Evolutionary conservation across 2,329 filamentous ascomycete genomes (phyloP).

Genomic region (Colletotrichum sp.): DNA sequence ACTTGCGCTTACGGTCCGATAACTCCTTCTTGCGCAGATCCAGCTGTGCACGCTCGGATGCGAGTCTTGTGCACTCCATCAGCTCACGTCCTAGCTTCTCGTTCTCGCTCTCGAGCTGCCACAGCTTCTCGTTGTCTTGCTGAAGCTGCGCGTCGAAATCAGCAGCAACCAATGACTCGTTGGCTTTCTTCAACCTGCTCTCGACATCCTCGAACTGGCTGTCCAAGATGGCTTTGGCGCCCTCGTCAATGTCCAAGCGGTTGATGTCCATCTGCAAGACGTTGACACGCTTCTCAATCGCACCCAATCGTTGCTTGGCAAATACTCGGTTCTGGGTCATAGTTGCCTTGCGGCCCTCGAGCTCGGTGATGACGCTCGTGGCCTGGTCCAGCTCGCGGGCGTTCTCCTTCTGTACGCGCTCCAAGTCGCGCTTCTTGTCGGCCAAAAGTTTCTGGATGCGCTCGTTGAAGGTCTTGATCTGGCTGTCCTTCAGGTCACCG

Average conservation of each 20-base stretch:
- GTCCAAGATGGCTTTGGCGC: conserved; percentile 78
- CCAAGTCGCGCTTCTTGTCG: conserved; percentile 81
- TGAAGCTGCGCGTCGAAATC: conserved; percentile 76
- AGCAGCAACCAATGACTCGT: conserved; percentile 65
- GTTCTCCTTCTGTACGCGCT: conserved; percentile 75
- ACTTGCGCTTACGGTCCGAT: conserved; percentile 72
- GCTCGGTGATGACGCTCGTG: conserved; percentile 72
- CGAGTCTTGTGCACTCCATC: conserved; percentile 79
- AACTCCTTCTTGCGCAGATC: conserved; percentile 84
- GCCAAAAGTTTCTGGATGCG: conserved; percentile 75
- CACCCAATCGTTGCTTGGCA: conserved; percentile 73
- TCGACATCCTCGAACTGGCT: conserved; percentile 74
- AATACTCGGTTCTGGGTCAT: conserved; percentile 76
- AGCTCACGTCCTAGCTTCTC: conserved; percentile 80
- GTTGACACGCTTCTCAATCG: conserved; percentile 74
- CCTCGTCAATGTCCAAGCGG: conserved; percentile 84
- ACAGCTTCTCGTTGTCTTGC: conserved; percentile 68
- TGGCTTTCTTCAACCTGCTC: conserved; percentile 64
- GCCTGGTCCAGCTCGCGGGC: conserved; percentile 76
- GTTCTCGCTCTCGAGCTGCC: conserved; percentile 73
- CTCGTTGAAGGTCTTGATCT: conserved; percentile 78
- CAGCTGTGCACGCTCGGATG: conserved; percentile 82
- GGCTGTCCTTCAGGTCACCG: conserved; percentile 73
- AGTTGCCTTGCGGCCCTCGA: conserved; percentile 76
- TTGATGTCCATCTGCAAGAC: conserved; percentile 72